phyloP scores from a whole-genome alignment of 176 grass and related monocot genomes.

The Raddia distichophylla region DNA sequence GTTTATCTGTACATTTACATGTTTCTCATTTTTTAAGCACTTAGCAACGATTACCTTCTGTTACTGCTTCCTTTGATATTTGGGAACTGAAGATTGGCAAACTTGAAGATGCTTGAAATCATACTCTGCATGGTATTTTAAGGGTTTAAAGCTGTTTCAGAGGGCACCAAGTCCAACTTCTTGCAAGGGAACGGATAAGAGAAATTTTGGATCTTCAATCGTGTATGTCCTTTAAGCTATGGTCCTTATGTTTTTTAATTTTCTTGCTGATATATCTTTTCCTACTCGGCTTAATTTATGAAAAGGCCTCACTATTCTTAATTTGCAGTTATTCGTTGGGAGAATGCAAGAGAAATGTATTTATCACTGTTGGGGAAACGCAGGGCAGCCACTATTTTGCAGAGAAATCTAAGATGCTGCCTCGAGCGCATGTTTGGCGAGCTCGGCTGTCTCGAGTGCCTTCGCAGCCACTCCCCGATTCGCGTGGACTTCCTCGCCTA shows the following conservation, averaged over 20 bases:
- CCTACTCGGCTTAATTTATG: constrained; percentile 29
- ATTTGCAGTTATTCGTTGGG: constrained; percentile 73
- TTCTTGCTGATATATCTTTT: neutral
- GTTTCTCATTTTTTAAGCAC: too few relatives aligned
- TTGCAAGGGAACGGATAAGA: constrained; percentile 67
- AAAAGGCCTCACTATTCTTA: neutral
- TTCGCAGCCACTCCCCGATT: too few relatives aligned
- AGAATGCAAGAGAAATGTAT: constrained; percentile 69
- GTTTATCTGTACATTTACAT: too few relatives aligned
- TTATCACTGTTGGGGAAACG: constrained; percentile 59
- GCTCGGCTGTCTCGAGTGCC: too few relatives aligned
- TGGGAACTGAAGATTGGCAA: too few relatives aligned
- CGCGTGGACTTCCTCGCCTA: too few relatives aligned
- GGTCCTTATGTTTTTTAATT: constrained; percentile 15
- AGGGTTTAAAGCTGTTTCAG: constrained; percentile 99
- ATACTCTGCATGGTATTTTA: too few relatives aligned
- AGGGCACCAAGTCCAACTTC: constrained; percentile 73
- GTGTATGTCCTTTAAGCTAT: constrained; percentile 53
- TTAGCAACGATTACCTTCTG: too few relatives aligned
- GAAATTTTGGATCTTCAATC: constrained; percentile 87
- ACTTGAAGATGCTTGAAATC: too few relatives aligned
- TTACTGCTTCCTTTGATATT: too few relatives aligned
- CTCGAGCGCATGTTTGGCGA: too few relatives aligned
- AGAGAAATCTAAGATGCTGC: constrained; percentile 72
- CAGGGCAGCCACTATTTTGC: constrained; percentile 64